These are phyloP conservation scores for Ascoidea rubescens DNA, from an alignment of 805 yeast species.

Conservation along the genomic window DNA sequence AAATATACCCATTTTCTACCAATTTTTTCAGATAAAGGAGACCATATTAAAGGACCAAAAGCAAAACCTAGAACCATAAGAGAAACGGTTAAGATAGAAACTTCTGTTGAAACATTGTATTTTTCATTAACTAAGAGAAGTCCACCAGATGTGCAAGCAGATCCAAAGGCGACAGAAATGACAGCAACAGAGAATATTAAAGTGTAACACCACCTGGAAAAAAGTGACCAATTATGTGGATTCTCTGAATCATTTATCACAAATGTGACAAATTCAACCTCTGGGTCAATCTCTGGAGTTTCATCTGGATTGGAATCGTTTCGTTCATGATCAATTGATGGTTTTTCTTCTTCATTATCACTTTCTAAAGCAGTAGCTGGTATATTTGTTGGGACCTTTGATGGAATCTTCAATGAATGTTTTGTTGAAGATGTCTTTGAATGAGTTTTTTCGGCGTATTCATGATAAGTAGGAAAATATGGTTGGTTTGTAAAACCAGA, in stretches of 20 bases:
- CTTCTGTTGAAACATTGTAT: conserved; percentile 62
- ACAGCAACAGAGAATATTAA: conserved; percentile 56
- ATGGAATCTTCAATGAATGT: too few relatives aligned
- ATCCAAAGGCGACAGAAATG: conserved; percentile 85
- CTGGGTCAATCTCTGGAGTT: conserved; percentile 35
- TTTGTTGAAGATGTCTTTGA: conserved; percentile 18
- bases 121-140: conserved; percentile 50
- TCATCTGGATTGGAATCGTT: conserved; percentile 16
- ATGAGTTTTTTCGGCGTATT: conserved; percentile 10
- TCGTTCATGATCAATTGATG: conserved; percentile 9
- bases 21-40: conserved; percentile 73
- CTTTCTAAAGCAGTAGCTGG: conserved; percentile 10
- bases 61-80: conserved; percentile 83
- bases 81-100: conserved; percentile 67
- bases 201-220: conserved; percentile 52
- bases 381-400: too few relatives aligned
- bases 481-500: too few relatives aligned
- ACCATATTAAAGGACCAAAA: conserved; percentile 80
- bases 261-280: conserved; percentile 77
- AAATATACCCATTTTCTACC: conserved; percentile 81
- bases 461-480: conserved; percentile 12
- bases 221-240: conserved; percentile 71
- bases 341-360: conserved; percentile 15
- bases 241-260: conserved; percentile 70
- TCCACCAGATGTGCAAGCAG: conserved; percentile 84